phyloP scores from a whole-genome alignment of 2,329 filamentous ascomycete genomes.

The Fusarium brachygibbosum region DNA sequence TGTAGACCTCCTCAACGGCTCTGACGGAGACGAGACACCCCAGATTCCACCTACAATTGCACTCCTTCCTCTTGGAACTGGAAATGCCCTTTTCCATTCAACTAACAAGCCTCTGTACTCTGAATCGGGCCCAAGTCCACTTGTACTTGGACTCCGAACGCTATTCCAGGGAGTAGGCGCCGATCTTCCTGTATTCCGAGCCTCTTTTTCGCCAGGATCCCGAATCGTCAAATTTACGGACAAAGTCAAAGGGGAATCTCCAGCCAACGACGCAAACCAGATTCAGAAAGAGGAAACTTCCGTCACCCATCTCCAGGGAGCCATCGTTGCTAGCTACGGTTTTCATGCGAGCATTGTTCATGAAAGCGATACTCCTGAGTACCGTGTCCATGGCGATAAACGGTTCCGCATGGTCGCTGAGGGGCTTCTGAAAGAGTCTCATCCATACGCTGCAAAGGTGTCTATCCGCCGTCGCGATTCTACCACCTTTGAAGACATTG shows the following conservation, averaged over 20 bases:
- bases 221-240: constrained; percentile 59
- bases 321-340: constrained; percentile 90
- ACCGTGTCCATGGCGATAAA: constrained; percentile 80
- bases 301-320: constrained; percentile 71
- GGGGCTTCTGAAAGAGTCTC: constrained; percentile 73
- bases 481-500: constrained; percentile 45
- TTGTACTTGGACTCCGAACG: constrained; percentile 67
- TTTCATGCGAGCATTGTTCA: constrained; percentile 91
- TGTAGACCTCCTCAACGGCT: constrained; percentile 82
- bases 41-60: constrained; percentile 60
- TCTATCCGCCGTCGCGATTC: constrained; percentile 48
- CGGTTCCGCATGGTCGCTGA: constrained; percentile 88
- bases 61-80: constrained; percentile 73
- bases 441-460: constrained; percentile 64
- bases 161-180: constrained; percentile 69
- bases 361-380: constrained; percentile 87
- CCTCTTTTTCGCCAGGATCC: constrained; percentile 71
- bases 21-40: constrained; percentile 43
- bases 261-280: constrained; percentile 15
- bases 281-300: constrained; percentile 50
- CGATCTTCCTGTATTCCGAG: constrained; percentile 73
- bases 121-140: constrained; percentile 54
- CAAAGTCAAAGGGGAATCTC: constrained; percentile 15
- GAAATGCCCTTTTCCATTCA: constrained; percentile 75
- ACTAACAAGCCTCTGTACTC: constrained; percentile 70